Evolutionary conservation across 495 filamentous ascomycete genomes (phyloP), one percentile per base, ranked within the genome.

Genomic region (Opeltia flavorubescens): DNA sequence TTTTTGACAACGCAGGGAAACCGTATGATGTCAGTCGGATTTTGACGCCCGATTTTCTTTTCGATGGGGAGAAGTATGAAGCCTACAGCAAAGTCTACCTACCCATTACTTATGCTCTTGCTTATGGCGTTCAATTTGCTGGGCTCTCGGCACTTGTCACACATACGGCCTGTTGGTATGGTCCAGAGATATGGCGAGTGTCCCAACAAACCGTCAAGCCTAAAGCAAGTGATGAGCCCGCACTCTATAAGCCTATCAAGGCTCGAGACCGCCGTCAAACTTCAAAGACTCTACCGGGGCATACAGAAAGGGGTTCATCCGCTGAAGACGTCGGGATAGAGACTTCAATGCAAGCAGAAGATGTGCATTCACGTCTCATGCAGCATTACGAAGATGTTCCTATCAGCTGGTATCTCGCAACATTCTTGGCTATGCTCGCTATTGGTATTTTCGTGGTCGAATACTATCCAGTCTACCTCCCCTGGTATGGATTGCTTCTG

Each of bases 391-490:
- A 76, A 43, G 83, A 89, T 60, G 84, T 83, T 0, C 86, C 86
- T 2, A 69, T 80, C 36, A 70, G 69, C 51, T 91, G 86, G 86
- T 91, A 91, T 57, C 60, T 87, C 15, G 20, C 72, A 20, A 82
- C 78, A 0, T 84, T 80, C 47, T 52, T 80, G 1, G 65, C 74
- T 17, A 88, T 87, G 75, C 70, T 76, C 1, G 78, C 77, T 5
- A 74, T 87, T 38, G 76, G 81, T 4, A 83, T 91, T 17, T 89
- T 89, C 54, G 76, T 87, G n/a, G 83, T 89, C 2, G 84, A 88
- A 65, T 83, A 78, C 57, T 91, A 80, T 61, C 83, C 78, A 6
- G 73, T 84, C 50, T 77, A 87, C 60, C 70, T 80, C 20, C 81
- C 75, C 1, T 87, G 77, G 80, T 89, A 79, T 58, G 86, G 86